These are phyloP conservation scores for Ophiocordyceps unilateralis DNA, from an alignment of 2,329 filamentous ascomycete species.

Conservation along the genomic window DNA sequence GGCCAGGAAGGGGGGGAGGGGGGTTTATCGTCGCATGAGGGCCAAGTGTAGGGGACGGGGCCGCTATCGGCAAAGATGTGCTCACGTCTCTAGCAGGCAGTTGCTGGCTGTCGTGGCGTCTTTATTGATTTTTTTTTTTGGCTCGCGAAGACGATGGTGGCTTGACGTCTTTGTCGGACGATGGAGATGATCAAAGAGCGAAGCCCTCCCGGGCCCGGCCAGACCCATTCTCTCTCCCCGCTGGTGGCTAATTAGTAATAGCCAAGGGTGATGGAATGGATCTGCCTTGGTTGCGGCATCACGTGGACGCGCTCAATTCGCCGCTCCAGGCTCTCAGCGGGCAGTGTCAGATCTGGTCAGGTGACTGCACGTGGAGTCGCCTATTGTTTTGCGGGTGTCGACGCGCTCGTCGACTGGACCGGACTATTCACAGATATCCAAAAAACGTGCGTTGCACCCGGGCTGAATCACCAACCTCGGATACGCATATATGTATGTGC, in stretches of 20 bases:
- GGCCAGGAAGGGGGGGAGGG: conserved; percentile 3
- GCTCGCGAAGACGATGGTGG: not conserved
- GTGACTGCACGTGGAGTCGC: not conserved
- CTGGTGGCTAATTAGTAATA: not conserved
- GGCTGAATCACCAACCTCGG: too few species aligned
- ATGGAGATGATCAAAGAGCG: conserved; percentile 1
- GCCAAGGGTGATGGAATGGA: not conserved
- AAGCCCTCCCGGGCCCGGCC: not conserved
- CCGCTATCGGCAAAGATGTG: not conserved
- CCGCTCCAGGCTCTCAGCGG: not conserved
- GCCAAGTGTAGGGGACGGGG: not conserved
- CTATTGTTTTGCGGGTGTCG: too few species aligned
- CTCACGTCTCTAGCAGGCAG: not conserved
- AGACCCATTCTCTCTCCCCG: not conserved
- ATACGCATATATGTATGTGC: not conserved
- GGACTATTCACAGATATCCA: too few species aligned
- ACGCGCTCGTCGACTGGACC: not conserved
- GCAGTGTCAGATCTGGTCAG: not conserved
- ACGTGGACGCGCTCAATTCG: conserved; percentile 2
- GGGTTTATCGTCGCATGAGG: conserved; percentile 16
- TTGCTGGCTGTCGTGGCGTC: not conserved
- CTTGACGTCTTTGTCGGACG: conserved; percentile 1
- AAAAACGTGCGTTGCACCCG: not conserved
- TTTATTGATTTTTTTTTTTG: not conserved
- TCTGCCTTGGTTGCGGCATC: not conserved